Base-by-base conservation (phyloP, 2,329 filamentous ascomycete genomes). In the Penicillium sp. region DNA sequence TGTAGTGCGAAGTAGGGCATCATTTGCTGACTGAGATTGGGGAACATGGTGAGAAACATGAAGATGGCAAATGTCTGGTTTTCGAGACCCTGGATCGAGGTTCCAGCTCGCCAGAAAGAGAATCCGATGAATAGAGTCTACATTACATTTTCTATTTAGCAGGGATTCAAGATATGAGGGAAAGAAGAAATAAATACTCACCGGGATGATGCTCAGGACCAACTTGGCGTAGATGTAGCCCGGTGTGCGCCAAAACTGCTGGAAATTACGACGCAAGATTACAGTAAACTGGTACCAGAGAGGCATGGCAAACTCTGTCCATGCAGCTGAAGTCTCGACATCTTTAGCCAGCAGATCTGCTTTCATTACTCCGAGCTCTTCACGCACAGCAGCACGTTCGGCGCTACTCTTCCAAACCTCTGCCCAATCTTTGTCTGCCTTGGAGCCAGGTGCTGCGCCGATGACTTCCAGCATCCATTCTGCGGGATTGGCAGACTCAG, bases 1-100 rank as follows among this genome's bases (percentile, higher is more conserved):
- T 84, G 81, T 1, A 79, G 81, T 47, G 82, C 75, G 65, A 85
- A 85, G 43, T 81, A 74, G 1, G 83, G 83, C 73, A 84, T 82
- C 60, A 84, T 83, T 64, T 83, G 74, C 57, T 77, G 74, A 3
- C 75, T 70, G 38, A 77, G 62, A 61, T 77, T 76, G 56, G 88
- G 88, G 68, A 96, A 96, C 68, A 96, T 84, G 47, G 87, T 93
- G 56, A 88, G 77, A 56, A 94, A 76, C 81, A 94, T 89, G 82
- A 96, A 96, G 64, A 96, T 88, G 70, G 86, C 83, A 68, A 95
- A 95, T 84, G 94, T 91, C 70, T 95, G 90, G 75, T 95, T 95
- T 73, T 93, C 89, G 5, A 96, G 79, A 61, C 91, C 91, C 70
- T 93, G 90, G 43, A 87, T 82, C 38, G 83, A 86, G 75, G 90